Evolutionary conservation across 106 monocot genomes (phyloP).

Genomic region (Dactylorhiza incarnata): DNA sequence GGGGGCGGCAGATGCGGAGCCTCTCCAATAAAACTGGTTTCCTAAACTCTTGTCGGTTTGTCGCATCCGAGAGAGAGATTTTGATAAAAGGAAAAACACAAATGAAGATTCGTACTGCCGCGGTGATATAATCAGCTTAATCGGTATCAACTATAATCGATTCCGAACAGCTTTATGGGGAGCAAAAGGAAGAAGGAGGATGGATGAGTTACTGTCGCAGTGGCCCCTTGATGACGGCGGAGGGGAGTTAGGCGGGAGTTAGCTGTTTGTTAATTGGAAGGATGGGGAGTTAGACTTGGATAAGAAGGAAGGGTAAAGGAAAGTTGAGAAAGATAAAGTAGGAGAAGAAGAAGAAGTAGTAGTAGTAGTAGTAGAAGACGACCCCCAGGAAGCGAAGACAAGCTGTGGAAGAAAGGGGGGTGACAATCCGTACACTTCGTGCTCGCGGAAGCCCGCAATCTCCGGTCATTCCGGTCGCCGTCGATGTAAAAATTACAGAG

Average conservation of each 20-base stretch:
- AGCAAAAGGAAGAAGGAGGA: background rate
- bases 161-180: background rate
- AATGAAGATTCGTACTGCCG: background rate
- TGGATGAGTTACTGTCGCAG: background rate
- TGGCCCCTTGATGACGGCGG: conserved; percentile 6
- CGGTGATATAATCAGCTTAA: conserved; percentile 16
- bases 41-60: conserved; percentile 5
- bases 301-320: background rate
- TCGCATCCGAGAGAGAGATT: background rate
- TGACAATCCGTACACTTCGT: too few species aligned
- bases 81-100: background rate
- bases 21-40: background rate
- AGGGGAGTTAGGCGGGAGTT: conserved; percentile 2
- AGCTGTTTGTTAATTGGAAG: background rate
- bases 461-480: too few species aligned
- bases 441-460: too few species aligned
- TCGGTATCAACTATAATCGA: conserved; percentile 21
- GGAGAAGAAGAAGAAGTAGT: background rate
- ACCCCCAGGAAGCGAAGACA: background rate
- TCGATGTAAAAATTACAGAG: too few species aligned
- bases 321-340: conserved; percentile 1
- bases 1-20: background rate
- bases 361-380: background rate
- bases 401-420: too few species aligned
- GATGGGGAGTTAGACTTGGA: background rate